Conservation (phyloP, 140 eudicot genomes). For the Stevia rebaudiana region DNA sequence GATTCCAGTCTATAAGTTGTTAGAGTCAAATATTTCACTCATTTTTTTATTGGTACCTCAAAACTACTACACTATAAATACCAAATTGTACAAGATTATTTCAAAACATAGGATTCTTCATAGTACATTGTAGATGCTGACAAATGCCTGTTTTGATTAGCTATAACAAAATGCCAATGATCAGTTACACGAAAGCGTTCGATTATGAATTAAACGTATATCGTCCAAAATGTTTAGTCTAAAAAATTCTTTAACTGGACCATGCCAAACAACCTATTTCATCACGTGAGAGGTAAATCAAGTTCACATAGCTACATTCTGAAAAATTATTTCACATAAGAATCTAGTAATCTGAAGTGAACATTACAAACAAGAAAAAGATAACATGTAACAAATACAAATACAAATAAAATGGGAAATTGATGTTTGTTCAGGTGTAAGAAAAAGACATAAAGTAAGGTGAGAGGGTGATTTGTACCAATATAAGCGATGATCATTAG, state of each 20-base stretch:
- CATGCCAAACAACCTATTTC: not conserved
- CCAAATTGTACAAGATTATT: not conserved
- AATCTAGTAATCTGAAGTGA: not conserved
- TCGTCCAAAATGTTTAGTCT: not conserved
- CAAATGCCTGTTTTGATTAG: not conserved
- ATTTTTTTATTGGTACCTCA: conserved; percentile 16
- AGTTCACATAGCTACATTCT: not conserved
- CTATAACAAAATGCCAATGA: not conserved
- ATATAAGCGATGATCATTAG: conserved; percentile 29
- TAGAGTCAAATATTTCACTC: conserved; percentile 17
- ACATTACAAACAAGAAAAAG: not conserved
- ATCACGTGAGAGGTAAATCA: not conserved
- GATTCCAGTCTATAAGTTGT: conserved; percentile 21
- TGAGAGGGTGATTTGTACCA: conserved; percentile 33
- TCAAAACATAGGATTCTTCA: not conserved
- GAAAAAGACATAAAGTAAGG: conserved; percentile 64
- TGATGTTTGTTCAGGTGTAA: conserved; percentile 39
- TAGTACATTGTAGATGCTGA: not conserved
- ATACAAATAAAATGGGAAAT: conserved; percentile 8
- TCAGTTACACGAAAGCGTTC: not conserved
- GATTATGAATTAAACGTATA: not conserved
- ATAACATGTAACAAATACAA: not conserved
- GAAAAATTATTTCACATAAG: not conserved
- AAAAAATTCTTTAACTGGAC: not conserved
- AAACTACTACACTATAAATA: not conserved